phyloP scores from a whole-genome alignment of 2,329 filamentous ascomycete species.

The Harringtonia aguacate region DNA sequence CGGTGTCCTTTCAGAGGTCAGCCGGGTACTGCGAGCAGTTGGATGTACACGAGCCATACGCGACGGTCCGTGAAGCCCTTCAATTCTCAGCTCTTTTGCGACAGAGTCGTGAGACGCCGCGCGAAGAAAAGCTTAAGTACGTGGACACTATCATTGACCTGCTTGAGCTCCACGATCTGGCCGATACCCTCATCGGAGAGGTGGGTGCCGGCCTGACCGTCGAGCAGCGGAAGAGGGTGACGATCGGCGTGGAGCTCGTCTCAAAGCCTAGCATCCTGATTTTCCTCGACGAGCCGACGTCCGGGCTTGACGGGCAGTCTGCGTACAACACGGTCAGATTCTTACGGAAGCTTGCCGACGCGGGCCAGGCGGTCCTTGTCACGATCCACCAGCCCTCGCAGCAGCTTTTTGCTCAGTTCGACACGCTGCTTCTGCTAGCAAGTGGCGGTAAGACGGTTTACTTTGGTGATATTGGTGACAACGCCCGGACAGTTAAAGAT shows the following conservation, averaged over 20 bases:
- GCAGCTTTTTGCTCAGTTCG: slow-evolving; percentile 55
- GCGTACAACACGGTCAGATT: slow-evolving; percentile 57
- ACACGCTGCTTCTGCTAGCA: slow-evolving; percentile 53
- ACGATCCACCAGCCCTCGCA: slow-evolving; percentile 63
- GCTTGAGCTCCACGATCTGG: slow-evolving; percentile 35
- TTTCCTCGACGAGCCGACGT: slow-evolving; percentile 53
- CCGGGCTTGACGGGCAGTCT: slow-evolving; percentile 56
- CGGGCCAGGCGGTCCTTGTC: slow-evolving; percentile 56
- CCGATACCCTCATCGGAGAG: slow-evolving; percentile 34
- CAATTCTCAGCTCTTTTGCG: slow-evolving; percentile 64
- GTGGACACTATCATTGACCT: slow-evolving; percentile 68
- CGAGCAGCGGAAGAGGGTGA: slow-evolving; percentile 43
- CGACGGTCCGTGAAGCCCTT: slow-evolving; percentile 67
- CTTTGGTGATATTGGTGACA: slow-evolving; percentile 48
- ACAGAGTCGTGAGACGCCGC: slow-evolving; percentile 53
- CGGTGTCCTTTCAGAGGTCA: slow-evolving; percentile 66
- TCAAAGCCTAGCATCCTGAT: slow-evolving; percentile 48
- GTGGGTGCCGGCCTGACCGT: slow-evolving; percentile 42
- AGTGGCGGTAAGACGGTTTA: slow-evolving; percentile 56
- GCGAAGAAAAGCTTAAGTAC: slow-evolving; percentile 61
- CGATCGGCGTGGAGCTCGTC: slow-evolving; percentile 51
- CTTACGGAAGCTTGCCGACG: slow-evolving; percentile 54
- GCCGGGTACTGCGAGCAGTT: slow-evolving; percentile 75
- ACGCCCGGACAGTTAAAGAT: background rate
- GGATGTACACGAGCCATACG: slow-evolving; percentile 62